Evolutionary conservation across 495 filamentous ascomycete species (phyloP).

Genomic region (Cryomyces minteri): DNA sequence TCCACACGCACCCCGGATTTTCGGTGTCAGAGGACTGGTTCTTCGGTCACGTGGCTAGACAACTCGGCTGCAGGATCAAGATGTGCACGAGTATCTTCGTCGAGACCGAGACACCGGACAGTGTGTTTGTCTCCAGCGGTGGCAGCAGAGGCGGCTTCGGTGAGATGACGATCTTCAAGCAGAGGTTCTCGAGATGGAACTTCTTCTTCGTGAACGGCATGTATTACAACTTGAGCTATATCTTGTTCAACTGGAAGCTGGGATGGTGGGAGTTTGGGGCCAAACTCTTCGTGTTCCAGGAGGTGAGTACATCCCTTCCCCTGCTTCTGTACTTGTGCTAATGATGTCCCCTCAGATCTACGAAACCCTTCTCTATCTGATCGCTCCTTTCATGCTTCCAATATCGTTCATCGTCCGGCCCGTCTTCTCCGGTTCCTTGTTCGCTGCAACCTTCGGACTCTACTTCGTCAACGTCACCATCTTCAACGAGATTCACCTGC

Average conservation of each 20-base stretch:
- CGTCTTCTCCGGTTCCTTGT: constrained; percentile 16
- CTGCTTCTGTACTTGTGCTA: neutral
- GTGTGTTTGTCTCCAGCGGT: constrained; percentile 22
- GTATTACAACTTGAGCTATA: constrained; percentile 28
- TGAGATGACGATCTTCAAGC: constrained; percentile 31
- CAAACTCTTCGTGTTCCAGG: constrained; percentile 20
- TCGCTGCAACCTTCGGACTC: constrained; percentile 18
- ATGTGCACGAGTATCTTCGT: constrained; percentile 32
- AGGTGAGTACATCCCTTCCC: neutral
- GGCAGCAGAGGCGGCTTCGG: constrained; percentile 28
- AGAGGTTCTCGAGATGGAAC: constrained; percentile 31
- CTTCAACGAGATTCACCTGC: constrained; percentile 29
- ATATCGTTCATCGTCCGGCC: constrained; percentile 26
- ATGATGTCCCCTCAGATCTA: constrained; percentile 13
- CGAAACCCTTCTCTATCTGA: constrained; percentile 27
- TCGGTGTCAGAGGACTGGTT: constrained; percentile 29
- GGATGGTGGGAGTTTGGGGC: constrained; percentile 30
- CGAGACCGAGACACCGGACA: constrained; percentile 27
- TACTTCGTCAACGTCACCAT: constrained; percentile 22
- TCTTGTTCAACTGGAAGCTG: constrained; percentile 28
- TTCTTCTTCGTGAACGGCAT: constrained; percentile 32
- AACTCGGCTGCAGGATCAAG: constrained; percentile 26
- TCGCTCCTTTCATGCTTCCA: constrained; percentile 28
- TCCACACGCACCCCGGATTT: constrained; percentile 27
- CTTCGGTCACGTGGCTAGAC: constrained; percentile 25